phyloP scores from a whole-genome alignment of 768 basidiomycete species.

The Lentinula sp. region DNA sequence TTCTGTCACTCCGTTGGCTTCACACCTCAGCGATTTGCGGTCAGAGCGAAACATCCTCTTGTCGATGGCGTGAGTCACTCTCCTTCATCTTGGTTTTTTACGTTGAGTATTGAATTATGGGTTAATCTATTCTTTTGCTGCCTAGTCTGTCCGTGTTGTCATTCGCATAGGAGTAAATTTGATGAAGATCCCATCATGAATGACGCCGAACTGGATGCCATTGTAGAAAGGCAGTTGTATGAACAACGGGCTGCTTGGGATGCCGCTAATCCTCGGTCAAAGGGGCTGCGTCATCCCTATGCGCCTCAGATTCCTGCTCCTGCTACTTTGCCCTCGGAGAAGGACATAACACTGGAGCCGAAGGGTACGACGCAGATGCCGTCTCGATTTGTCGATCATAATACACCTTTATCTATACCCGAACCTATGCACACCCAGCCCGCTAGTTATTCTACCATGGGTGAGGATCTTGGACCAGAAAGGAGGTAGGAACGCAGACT shows the following conservation, averaged over 20 bases:
- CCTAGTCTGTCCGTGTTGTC: constrained; percentile 2
- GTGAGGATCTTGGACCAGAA: background rate
- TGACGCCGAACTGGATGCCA: background rate
- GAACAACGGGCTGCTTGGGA: background rate
- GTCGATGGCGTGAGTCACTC: constrained; percentile 1
- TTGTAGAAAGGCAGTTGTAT: constrained; percentile 1
- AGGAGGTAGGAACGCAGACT: background rate
- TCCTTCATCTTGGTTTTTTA: background rate
- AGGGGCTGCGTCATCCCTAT: background rate
- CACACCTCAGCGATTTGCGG: background rate
- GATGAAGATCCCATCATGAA: background rate
- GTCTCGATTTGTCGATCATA: background rate
- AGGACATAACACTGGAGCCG: background rate
- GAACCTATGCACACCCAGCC: background rate
- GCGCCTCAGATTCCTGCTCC: background rate
- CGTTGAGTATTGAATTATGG: background rate
- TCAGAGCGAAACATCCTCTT: background rate
- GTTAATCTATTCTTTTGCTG: background rate
- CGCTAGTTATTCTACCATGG: background rate
- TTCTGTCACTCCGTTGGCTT: background rate
- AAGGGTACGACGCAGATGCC: background rate
- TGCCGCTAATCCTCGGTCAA: background rate
- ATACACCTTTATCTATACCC: background rate
- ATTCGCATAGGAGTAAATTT: background rate
- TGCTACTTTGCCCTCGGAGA: background rate